Evolutionary conservation across 345 rosid genomes (phyloP), one percentile per base, ranked within the genome.

Genomic region (Geranium brycei): DNA sequence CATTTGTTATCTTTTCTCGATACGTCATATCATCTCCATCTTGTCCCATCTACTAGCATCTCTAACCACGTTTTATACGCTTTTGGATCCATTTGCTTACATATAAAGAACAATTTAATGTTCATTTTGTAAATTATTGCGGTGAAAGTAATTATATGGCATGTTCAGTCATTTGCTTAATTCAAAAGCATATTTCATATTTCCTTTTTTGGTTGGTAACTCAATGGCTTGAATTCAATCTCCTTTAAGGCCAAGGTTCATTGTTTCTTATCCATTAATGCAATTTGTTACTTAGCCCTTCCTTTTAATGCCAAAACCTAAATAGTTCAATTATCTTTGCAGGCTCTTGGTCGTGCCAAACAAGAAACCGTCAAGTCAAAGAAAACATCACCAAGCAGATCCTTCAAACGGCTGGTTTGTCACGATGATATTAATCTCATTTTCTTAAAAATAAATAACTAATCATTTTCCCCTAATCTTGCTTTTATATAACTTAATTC

Each of bases 261-360:
- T 1, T 38, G 47, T 1, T 38, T 38, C 47, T 38, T 38, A 3
- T 38, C 11, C 47, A 38, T 38, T 1, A 10, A 38, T 38, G 47
- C 47, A 38, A 23, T 38, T 19, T 32, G 28, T 12, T 31, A 0
- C 31, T 51, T 55, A 62, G 30, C 19, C 8, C 18, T 14, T 58
- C 19, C 11, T 19, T 30, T 35, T 19, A 8, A 3, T 59, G 57
- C 60, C 30, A 57, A 63, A 58, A 17, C 31, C 32, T 59, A 31
- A 59, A 51, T 51, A 0, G 31, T 19, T 3, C 19, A 59, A 35
- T 57, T 32, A 64, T 67, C 13, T 13, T 28, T 51, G 58, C 62
- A 84, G 93, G 82, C 88, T 23, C 72, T 87, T 64, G 85, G 78
- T 70, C 83, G 83, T 64, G 90, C 93, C 51, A 87, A 81, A 83